Percentiles rank a stretch among this genome's conserved stretches.
Conservation (phyloP, 345 rosid genomes). For the Populus tremula region DNA sequence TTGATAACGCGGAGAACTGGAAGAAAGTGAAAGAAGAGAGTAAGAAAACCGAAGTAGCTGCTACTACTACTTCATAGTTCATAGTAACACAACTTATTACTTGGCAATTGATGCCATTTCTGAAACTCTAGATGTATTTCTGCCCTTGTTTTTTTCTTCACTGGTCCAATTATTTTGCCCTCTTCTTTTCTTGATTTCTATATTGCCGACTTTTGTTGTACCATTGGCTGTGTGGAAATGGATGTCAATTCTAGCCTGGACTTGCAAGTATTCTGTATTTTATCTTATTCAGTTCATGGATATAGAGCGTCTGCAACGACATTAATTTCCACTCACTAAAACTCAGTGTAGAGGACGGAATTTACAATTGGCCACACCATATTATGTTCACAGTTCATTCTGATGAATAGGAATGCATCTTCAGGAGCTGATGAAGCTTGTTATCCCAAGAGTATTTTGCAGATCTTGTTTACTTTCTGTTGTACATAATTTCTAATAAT, state of each 20-base stretch:
- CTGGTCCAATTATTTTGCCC: neutral
- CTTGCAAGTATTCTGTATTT: neutral
- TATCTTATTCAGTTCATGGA: slow-evolving; percentile 4
- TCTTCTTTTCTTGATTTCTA: neutral
- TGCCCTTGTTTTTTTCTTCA: neutral
- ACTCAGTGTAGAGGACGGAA: no score
- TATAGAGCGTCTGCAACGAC: neutral
- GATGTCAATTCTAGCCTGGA: neutral
- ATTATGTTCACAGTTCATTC: no score
- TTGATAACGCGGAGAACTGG: slow-evolving; percentile 73
- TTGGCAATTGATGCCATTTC: slow-evolving; percentile 1
- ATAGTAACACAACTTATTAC: slow-evolving; percentile 2
- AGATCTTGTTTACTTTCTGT: no score
- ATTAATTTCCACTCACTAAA: neutral
- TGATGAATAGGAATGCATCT: no score
- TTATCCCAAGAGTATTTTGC: no score
- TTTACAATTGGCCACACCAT: no score
- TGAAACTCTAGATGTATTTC: neutral
- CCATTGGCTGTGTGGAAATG: neutral
- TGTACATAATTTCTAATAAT: no score
- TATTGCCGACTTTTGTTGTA: neutral
- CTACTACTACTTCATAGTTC: slow-evolving; percentile 27
- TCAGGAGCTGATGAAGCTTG: no score
- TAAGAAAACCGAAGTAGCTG: slow-evolving; percentile 51
- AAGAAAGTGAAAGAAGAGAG: slow-evolving; percentile 65